Evolutionary conservation across 305 asterid genomes (phyloP).

Genomic region (Ruellia speciosa): DNA sequence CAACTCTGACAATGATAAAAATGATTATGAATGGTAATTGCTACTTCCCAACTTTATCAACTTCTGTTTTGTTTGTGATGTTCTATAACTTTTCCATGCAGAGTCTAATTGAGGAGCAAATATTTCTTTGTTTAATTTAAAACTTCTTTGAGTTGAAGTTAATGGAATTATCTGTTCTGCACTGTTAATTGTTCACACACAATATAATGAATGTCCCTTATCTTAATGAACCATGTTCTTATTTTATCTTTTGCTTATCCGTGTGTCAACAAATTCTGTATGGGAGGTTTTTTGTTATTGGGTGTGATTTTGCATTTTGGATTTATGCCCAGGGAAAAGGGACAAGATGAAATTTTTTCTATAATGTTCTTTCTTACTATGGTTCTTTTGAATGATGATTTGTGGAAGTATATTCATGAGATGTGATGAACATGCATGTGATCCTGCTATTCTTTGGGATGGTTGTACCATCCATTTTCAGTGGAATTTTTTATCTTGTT

Average conservation of each 20-base stretch:
- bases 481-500: background rate
- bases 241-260: too few relatives aligned
- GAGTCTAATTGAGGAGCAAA: background rate
- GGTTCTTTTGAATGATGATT: background rate
- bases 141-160: too few relatives aligned
- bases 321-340: too few relatives aligned
- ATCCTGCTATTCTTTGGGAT: background rate
- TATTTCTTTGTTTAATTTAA: too few relatives aligned
- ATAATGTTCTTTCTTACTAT: too few relatives aligned
- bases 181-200: too few relatives aligned
- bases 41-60: slow-evolving; percentile 2
- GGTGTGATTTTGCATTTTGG: too few relatives aligned
- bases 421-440: background rate
- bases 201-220: too few relatives aligned
- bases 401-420: background rate
- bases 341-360: background rate
- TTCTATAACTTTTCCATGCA: background rate
- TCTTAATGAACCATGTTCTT: too few relatives aligned
- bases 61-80: slow-evolving; percentile 16
- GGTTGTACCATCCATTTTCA: background rate
- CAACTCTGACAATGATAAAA: slow-evolving; percentile 85
- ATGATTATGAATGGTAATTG: slow-evolving; percentile 89
- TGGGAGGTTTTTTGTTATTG: too few relatives aligned
- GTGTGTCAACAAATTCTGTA: too few relatives aligned
- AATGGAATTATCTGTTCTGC: too few relatives aligned